Percentiles rank a stretch among this genome's conserved stretches.
Conservation (phyloP, 176 grass and related monocot species). For the Cenchrus fungigraminus region DNA sequence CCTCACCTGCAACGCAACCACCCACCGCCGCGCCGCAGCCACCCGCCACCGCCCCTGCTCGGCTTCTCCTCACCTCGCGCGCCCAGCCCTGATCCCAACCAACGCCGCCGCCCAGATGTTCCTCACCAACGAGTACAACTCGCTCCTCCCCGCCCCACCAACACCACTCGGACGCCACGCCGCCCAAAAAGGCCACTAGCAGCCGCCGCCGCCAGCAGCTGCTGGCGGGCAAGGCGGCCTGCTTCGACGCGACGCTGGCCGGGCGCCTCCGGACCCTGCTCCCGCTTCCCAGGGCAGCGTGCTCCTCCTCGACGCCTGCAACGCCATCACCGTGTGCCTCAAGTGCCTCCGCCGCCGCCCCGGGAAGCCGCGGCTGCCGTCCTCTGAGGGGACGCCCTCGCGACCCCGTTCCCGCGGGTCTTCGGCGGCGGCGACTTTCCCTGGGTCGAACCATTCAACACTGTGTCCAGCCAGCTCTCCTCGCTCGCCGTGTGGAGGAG, state of each 20-base stretch:
- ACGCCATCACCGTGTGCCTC: conserved; percentile 56
- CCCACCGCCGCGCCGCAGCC: too few relatives aligned
- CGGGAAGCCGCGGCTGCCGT: conserved; percentile 47
- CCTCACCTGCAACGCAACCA: too few relatives aligned
- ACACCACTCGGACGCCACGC: not conserved
- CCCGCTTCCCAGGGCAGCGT: conserved; percentile 12
- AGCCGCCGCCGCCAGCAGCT: not conserved
- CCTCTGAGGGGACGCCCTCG: conserved; percentile 31
- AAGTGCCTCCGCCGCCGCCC: conserved; percentile 56
- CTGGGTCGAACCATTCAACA: conserved; percentile 68
- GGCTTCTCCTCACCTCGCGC: too few relatives aligned
- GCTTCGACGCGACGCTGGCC: conserved; percentile 47
- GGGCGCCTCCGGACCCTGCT: conserved; percentile 46
- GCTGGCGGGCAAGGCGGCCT: not conserved
- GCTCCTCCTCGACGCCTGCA: conserved; percentile 74
- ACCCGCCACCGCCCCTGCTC: too few relatives aligned
- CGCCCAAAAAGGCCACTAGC: not conserved
- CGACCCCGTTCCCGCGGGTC: not conserved
- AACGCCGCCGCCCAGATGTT: conserved; percentile 52
- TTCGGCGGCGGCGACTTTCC: conserved; percentile 36
- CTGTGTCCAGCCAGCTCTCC: conserved; percentile 47
- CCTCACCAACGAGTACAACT: conserved; percentile 60
- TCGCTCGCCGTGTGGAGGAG: not conserved
- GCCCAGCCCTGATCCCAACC: too few relatives aligned
- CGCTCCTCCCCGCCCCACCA: conserved; percentile 38